phyloP scores from a whole-genome alignment of 2,329 filamentous ascomycete species.

The Escovopsis weberi region DNA sequence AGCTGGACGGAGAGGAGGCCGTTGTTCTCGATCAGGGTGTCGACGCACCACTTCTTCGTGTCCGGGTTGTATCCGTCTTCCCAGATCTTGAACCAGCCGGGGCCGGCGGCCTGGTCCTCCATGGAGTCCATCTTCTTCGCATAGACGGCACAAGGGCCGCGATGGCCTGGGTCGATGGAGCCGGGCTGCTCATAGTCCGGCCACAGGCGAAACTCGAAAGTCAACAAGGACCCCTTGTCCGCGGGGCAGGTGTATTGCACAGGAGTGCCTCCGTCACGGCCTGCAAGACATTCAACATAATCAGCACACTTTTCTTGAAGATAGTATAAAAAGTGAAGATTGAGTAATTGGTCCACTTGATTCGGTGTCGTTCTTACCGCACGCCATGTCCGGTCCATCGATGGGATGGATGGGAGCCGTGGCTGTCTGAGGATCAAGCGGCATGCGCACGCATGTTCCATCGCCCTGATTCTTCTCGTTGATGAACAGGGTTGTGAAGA shows the following conservation, averaged over 20 bases:
- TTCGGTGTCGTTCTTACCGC: constrained; percentile 34
- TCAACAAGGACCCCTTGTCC: constrained; percentile 39
- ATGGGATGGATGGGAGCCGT: constrained; percentile 45
- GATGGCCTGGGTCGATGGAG: constrained; percentile 44
- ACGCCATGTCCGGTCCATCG: constrained; percentile 50
- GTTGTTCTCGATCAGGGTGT: constrained; percentile 49
- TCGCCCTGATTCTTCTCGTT: constrained; percentile 51
- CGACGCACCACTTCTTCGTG: constrained; percentile 51
- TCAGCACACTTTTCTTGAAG: background rate
- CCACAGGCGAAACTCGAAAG: constrained; percentile 51
- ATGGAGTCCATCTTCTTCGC: constrained; percentile 53
- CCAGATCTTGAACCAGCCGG: constrained; percentile 70
- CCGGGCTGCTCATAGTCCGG: constrained; percentile 39
- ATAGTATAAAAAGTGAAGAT: constrained; percentile 1
- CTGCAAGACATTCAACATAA: constrained; percentile 13
- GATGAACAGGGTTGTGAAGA: constrained; percentile 49
- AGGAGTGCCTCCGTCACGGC: constrained; percentile 27
- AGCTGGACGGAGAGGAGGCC: constrained; percentile 49
- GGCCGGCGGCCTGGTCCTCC: constrained; percentile 37
- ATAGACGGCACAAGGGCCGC: constrained; percentile 60
- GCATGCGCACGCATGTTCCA: constrained; percentile 58
- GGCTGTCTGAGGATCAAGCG: constrained; percentile 32
- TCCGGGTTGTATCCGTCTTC: constrained; percentile 48
- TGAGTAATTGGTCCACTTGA: background rate
- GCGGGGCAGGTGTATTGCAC: constrained; percentile 35